Conservation (phyloP, 2,329 filamentous ascomycete species). For the Aspergillus thermomutatus region DNA sequence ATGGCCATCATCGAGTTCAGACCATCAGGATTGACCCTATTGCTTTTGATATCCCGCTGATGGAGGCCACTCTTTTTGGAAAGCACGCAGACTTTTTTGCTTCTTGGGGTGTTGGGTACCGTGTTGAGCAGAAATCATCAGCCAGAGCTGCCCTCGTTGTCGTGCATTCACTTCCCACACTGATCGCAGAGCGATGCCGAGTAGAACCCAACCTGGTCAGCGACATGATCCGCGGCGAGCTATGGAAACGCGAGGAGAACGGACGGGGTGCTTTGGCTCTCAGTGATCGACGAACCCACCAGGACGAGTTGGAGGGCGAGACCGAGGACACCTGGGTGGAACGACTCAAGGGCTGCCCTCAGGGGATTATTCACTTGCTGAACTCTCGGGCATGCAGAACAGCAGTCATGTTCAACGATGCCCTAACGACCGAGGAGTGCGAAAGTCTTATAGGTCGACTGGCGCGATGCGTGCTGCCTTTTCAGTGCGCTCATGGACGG, state of each 20-base stretch:
- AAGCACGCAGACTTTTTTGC: slow-evolving; percentile 57
- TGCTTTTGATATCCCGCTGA: slow-evolving; percentile 60
- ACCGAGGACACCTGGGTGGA: slow-evolving; percentile 51
- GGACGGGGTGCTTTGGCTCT: slow-evolving; percentile 10
- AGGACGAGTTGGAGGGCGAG: background rate
- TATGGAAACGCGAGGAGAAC: slow-evolving; percentile 62
- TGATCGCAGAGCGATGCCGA: slow-evolving; percentile 73
- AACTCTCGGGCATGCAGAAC: slow-evolving; percentile 49
- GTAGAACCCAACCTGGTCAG: slow-evolving; percentile 68
- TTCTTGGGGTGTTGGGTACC: slow-evolving; percentile 71
- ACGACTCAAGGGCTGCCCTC: slow-evolving; percentile 66
- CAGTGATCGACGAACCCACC: slow-evolving; percentile 4
- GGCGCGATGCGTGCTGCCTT: slow-evolving; percentile 44
- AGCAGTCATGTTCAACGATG: slow-evolving; percentile 52
- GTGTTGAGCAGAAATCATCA: slow-evolving; percentile 31
- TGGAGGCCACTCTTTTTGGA: slow-evolving; percentile 60
- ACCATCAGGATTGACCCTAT: slow-evolving; percentile 45
- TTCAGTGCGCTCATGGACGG: slow-evolving; percentile 50
- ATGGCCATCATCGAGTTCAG: slow-evolving; percentile 12
- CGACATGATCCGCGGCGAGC: slow-evolving; percentile 69
- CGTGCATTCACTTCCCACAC: slow-evolving; percentile 62
- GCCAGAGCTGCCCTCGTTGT: slow-evolving; percentile 33
- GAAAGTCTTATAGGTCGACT: slow-evolving; percentile 35
- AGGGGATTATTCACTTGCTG: slow-evolving; percentile 65
- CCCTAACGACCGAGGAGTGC: slow-evolving; percentile 37